Evolutionary conservation across 2,329 filamentous ascomycete genomes (phyloP), one percentile per base, ranked within the genome.

Genomic region (Biscogniauxia sp.): DNA sequence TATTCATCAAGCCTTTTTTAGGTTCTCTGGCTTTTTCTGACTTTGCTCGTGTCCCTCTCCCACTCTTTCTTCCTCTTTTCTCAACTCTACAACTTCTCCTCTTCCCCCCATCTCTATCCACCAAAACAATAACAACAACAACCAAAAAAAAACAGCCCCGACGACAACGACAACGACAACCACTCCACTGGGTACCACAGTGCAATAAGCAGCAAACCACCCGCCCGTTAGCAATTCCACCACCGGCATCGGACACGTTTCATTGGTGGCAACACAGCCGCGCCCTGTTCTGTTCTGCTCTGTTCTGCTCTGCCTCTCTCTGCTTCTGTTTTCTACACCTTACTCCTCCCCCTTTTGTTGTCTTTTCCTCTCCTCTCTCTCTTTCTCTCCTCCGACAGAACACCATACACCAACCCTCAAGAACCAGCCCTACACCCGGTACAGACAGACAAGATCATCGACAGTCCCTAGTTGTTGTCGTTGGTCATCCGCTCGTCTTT

Each of bases 1-100:
- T 60, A 59, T 52, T 66, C 58, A 62, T 55, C 54, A 41, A 52
- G 41, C 61, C 62, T 55, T 61, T 66, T 60, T 57, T 54, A 55
- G 32, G 54, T 53, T 60, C 58, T 20, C 55, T 57, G 53, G 57
- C 59, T 53, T 53, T 53, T 59, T 59, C 49, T 52, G 60, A 20
- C 23, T 51, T 45, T 37, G 50, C 49, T 54, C 53, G 41, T 51
- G 54, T 60, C 54, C 50, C 57, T 58, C 57, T 58, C 54, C 56
- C 57, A 57, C 54, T 59, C 53, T 56, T 32, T 57, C 52, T 58
- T 54, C 54, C 54, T 50, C n/a, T 58, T 50, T 37, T 58, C 54
- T 52, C 55, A 58, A 41, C 58, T 51, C 20, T 51, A 53, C 54
- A 54, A 51, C 58, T 56, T 37, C 51, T 45, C 55, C 56, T 59